Conservation (phyloP, 495 filamentous ascomycete species). For the Chaetomium cochliodes region DNA sequence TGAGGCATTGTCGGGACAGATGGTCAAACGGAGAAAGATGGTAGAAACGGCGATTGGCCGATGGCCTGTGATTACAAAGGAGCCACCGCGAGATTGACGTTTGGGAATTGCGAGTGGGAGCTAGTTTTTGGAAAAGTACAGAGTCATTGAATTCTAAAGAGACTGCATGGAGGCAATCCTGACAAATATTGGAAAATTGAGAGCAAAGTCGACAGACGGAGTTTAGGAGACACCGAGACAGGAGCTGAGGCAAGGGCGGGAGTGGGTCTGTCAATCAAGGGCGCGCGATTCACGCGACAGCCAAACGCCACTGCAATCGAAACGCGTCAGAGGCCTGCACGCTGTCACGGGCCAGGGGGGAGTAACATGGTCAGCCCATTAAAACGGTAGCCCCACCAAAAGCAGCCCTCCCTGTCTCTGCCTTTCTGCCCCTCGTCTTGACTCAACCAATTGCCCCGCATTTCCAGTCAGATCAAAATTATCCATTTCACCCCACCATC, state of each 20-base stretch:
- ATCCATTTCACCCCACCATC: slow-evolving; percentile 11
- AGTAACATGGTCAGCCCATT: not conserved
- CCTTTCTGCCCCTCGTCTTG: slow-evolving; percentile 18
- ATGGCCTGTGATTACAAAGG: too few relatives aligned
- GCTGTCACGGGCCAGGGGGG: slow-evolving; percentile 30
- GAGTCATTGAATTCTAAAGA: not conserved
- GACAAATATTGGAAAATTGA: not conserved
- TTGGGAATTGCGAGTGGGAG: too few relatives aligned
- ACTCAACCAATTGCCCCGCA: slow-evolving; percentile 23
- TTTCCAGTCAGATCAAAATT: slow-evolving; percentile 16
- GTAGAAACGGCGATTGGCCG: not conserved
- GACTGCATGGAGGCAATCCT: not conserved
- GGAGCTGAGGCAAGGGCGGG: not conserved
- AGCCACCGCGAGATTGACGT: too few relatives aligned
- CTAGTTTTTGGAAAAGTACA: not conserved
- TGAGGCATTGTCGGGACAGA: slow-evolving; percentile 28
- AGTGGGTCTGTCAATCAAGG: slow-evolving; percentile 24
- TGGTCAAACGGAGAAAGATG: too few relatives aligned
- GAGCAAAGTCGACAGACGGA: not conserved
- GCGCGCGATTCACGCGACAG: slow-evolving; percentile 29
- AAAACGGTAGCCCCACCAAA: not conserved
- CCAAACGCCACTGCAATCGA: slow-evolving; percentile 20
- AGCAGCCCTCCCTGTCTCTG: not conserved
- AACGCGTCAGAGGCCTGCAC: slow-evolving; percentile 24
- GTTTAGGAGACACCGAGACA: too few relatives aligned